Conservation (phyloP, 345 rosid species). For the Eutrema yunnanense region DNA sequence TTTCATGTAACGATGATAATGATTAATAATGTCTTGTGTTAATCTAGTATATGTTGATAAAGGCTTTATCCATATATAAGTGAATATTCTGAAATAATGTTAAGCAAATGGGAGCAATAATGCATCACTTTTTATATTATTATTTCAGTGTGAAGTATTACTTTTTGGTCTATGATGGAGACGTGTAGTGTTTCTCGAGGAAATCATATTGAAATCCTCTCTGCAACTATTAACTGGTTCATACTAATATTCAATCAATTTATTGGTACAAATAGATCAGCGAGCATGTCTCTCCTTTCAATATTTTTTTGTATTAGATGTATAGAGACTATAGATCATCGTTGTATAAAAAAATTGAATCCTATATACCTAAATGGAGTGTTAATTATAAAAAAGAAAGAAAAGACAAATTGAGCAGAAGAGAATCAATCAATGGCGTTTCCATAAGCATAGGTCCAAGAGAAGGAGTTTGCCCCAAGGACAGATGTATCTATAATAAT, state of each 20-base stretch:
- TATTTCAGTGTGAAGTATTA: background rate
- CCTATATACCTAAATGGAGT: background rate
- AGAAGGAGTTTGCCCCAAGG: background rate
- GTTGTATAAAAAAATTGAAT: background rate
- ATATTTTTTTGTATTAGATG: too few species aligned
- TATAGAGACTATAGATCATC: background rate
- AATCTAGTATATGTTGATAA: background rate
- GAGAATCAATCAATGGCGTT: background rate
- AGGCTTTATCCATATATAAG: background rate
- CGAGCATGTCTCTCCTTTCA: background rate
- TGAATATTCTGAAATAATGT: background rate
- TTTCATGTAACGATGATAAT: background rate
- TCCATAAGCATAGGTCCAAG: conserved; percentile 1
- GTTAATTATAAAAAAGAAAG: background rate
- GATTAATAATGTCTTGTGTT: background rate
- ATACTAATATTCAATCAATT: background rate
- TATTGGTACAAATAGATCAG: background rate
- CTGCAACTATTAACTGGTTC: background rate
- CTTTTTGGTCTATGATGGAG: background rate
- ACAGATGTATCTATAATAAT: background rate
- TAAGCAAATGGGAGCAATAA: background rate
- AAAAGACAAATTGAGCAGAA: background rate
- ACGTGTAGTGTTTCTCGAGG: background rate
- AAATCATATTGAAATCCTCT: background rate
- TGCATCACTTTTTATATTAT: background rate